Evolutionary conservation across 768 basidiomycete species (phyloP).

Genomic region (Lentinula sp.): DNA sequence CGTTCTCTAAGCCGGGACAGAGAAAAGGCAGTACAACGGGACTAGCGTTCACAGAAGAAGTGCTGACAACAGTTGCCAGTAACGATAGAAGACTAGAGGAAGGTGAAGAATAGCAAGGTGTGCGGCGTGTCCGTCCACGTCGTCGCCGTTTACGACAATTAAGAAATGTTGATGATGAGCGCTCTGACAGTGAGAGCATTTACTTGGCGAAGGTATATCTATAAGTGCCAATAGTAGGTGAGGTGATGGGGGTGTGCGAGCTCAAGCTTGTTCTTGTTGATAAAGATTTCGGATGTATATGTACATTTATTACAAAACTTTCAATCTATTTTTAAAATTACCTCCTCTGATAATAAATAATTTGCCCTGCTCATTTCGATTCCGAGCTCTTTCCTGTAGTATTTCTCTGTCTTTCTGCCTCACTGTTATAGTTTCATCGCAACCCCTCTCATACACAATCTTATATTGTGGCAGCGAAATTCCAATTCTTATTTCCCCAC

Average conservation of each 20-base stretch:
- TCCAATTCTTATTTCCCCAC: slow-evolving; percentile 42
- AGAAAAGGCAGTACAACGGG: slow-evolving; percentile 57
- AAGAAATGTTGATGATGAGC: slow-evolving; percentile 2
- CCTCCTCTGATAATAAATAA: neutral
- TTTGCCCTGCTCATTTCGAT: neutral
- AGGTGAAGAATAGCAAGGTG: slow-evolving; percentile 22
- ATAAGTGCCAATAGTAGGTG: neutral
- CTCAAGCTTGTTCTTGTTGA: neutral
- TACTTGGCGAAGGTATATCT: slow-evolving; percentile 1
- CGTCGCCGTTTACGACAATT: slow-evolving; percentile 17
- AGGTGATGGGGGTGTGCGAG: neutral
- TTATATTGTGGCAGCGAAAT: slow-evolving; percentile 59
- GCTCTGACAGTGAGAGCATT: slow-evolving; percentile 3
- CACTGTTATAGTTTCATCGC: slow-evolving; percentile 45
- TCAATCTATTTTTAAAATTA: neutral
- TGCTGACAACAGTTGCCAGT: slow-evolving; percentile 46
- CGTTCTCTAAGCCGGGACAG: slow-evolving; percentile 41
- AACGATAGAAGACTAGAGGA: slow-evolving; percentile 49
- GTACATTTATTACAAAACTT: slow-evolving; percentile 1
- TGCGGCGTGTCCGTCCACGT: slow-evolving; percentile 14
- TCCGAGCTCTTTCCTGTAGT: slow-evolving; percentile 22
- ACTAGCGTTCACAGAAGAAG: slow-evolving; percentile 37
- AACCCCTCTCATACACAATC: slow-evolving; percentile 58
- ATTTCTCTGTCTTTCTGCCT: slow-evolving; percentile 25
- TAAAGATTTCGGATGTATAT: slow-evolving; percentile 1